Conservation (phyloP, 2,329 filamentous ascomycete species). For the Epichloe aotearoae region DNA sequence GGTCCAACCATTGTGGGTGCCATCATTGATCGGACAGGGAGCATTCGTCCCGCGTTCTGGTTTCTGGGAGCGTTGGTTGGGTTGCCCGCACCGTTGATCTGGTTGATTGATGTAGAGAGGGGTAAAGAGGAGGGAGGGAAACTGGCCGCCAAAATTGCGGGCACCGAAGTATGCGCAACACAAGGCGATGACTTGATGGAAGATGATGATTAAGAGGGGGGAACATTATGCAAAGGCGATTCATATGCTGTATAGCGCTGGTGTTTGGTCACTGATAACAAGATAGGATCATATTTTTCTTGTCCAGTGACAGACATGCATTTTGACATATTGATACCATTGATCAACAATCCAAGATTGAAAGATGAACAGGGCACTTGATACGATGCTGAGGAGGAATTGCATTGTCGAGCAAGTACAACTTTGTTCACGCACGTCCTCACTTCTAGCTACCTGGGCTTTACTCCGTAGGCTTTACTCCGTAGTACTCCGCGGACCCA, state of each 20-base stretch:
- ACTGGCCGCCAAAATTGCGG: slow-evolving; percentile 48
- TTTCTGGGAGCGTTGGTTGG: slow-evolving; percentile 80
- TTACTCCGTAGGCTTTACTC: too few species aligned
- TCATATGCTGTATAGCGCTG: not conserved
- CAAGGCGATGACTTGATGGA: slow-evolving; percentile 1
- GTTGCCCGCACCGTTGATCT: slow-evolving; percentile 72
- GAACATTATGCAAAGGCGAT: not conserved
- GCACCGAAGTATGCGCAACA: slow-evolving; percentile 25
- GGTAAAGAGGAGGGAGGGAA: slow-evolving; percentile 56
- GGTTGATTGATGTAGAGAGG: slow-evolving; percentile 71
- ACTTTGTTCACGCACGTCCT: too few species aligned
- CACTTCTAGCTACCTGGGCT: too few species aligned
- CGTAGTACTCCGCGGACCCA: too few species aligned
- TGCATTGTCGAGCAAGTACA: too few species aligned
- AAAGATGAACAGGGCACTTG: too few species aligned
- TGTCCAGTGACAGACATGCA: not conserved
- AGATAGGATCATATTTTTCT: too few species aligned
- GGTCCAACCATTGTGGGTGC: slow-evolving; percentile 86
- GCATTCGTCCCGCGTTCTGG: slow-evolving; percentile 79
- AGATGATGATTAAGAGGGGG: slow-evolving; percentile 13
- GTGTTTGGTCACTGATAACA: not conserved
- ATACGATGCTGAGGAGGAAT: too few species aligned
- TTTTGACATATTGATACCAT: not conserved
- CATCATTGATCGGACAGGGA: slow-evolving; percentile 74
- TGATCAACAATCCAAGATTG: not conserved